Evolutionary conservation across 2,329 filamentous ascomycete species (phyloP).

Genomic region (Mariannaea elegans): DNA sequence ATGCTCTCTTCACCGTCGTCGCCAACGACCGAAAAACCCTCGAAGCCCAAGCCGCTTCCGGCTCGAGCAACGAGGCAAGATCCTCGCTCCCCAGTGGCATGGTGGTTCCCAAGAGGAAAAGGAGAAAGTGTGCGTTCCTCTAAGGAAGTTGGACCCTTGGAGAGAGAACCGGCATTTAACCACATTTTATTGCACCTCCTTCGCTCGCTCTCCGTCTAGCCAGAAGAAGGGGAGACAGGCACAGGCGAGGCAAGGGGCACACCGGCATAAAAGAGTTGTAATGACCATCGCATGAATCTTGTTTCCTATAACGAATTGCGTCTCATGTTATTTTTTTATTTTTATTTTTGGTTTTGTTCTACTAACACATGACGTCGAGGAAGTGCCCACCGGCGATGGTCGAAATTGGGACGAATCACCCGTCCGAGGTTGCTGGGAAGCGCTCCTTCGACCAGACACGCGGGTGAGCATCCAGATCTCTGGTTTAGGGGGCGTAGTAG

Average conservation of each 20-base stretch:
- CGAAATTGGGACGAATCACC: slow-evolving; percentile 19
- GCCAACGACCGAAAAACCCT: slow-evolving; percentile 77
- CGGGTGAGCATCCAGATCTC: slow-evolving; percentile 26
- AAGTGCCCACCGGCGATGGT: slow-evolving; percentile 30
- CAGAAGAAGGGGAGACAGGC: slow-evolving; percentile 27
- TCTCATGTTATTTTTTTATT: slow-evolving; percentile 40
- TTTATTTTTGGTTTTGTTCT: slow-evolving; percentile 30
- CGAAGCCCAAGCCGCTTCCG: slow-evolving; percentile 55
- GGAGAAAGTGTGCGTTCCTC: slow-evolving; percentile 82
- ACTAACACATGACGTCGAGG: slow-evolving; percentile 30
- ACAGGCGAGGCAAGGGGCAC: slow-evolving; percentile 28
- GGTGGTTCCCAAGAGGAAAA: slow-evolving; percentile 76
- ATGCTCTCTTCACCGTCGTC: slow-evolving; percentile 89
- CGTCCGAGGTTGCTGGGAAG: slow-evolving; percentile 33
- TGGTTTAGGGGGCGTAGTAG: slow-evolving; percentile 21
- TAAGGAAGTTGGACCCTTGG: slow-evolving; percentile 53
- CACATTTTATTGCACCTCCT: slow-evolving; percentile 23
- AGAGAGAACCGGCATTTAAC: slow-evolving; percentile 23
- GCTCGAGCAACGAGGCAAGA: slow-evolving; percentile 49
- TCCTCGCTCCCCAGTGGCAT: slow-evolving; percentile 52
- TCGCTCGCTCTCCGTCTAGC: slow-evolving; percentile 27
- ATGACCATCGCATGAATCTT: slow-evolving; percentile 52
- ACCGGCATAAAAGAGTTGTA: slow-evolving; percentile 50
- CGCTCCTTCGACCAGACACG: slow-evolving; percentile 29
- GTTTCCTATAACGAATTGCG: slow-evolving; percentile 46